Evolutionary conservation across 2,329 filamentous ascomycete species (phyloP).

Genomic region (Aspergillus transmontanensis): DNA sequence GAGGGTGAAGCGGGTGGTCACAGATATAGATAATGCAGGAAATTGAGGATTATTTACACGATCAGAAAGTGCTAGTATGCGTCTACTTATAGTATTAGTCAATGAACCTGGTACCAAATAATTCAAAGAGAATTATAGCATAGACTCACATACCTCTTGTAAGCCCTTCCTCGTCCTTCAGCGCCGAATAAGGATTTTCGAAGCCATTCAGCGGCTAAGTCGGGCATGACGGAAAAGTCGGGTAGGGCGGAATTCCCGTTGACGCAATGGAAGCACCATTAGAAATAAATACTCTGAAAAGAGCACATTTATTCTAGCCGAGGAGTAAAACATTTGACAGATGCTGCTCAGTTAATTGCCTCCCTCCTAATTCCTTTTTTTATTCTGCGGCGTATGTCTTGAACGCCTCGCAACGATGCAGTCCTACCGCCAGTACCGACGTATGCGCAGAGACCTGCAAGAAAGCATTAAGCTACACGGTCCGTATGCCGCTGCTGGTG

Average conservation of each 20-base stretch:
- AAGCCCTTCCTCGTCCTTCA: neutral
- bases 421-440: slow-evolving; percentile 29
- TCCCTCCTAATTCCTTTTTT: neutral
- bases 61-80: neutral
- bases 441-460: slow-evolving; percentile 18
- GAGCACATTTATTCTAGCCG: neutral
- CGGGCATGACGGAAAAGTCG: slow-evolving; percentile 7
- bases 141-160: neutral
- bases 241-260: slow-evolving; percentile 6
- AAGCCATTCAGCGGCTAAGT: neutral
- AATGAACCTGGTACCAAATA: no score
- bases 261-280: neutral
- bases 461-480: slow-evolving; percentile 5
- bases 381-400: neutral
- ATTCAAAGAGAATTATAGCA: neutral
- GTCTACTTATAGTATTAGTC: neutral
- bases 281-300: neutral
- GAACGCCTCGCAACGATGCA: slow-evolving; percentile 23
- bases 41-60: neutral
- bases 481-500: slow-evolving; percentile 5
- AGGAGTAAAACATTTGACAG: neutral
- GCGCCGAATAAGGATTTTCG: neutral
- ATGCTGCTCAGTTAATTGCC: neutral
- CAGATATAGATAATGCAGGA: slow-evolving; percentile 1
- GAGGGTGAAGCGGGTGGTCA: slow-evolving; percentile 1